Evolutionary conservation across 2,329 filamentous ascomycete species (phyloP), one percentile per base, ranked within the genome.

Genomic region (Fusarium annulatum): DNA sequence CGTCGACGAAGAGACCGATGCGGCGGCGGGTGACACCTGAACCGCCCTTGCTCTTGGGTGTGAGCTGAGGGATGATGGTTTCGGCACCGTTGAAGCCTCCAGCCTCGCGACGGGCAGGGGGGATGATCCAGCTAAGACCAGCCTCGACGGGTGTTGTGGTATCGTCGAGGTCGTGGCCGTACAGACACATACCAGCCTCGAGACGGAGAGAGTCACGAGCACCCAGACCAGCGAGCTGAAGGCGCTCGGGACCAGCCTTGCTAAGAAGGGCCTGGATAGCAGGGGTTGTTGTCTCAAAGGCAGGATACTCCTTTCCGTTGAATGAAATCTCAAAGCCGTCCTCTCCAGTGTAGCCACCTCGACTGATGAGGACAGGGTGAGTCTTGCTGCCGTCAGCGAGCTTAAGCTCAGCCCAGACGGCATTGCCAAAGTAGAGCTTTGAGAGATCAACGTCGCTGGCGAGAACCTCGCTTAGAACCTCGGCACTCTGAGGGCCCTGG

Each of bases 141-240:
- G 83, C 89, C 82, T 90, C 89, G 72, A 88, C 87, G 21, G 88
- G 88, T 21, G 88, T 90, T 23, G 87, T 90, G n/a, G 83, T 82
- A 80, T 97, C 96, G 81, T 97, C 91, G 42, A 99, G 89, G 82
- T 99, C 96, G 84, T 98, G 94, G n/a, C 96, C 96, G 84, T 99
- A 99, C n/a, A 99, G 88, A 83, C 96, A 99, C 96, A 99, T 97
- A 69, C 96, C 96, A 1, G 96, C 96, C 85, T 99, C 96, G 36
- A 99, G 90, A 52, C 96, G 92, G 67, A 99, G 90, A 70, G 93
- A 97, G 83, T 99, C 96, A 73, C 96, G 90, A 5, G 96, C 94
- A 15, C 95, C 96, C 1, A 99, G 89, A 7, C 96, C 96, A 4
- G 96, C 95, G 51, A 97, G 89, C 79, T 93, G 92, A 21, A 97